Evolutionary conservation across 2,329 filamentous ascomycete genomes (phyloP), one percentile per base, ranked within the genome.

Genomic region (Colletotrichum sp.): DNA sequence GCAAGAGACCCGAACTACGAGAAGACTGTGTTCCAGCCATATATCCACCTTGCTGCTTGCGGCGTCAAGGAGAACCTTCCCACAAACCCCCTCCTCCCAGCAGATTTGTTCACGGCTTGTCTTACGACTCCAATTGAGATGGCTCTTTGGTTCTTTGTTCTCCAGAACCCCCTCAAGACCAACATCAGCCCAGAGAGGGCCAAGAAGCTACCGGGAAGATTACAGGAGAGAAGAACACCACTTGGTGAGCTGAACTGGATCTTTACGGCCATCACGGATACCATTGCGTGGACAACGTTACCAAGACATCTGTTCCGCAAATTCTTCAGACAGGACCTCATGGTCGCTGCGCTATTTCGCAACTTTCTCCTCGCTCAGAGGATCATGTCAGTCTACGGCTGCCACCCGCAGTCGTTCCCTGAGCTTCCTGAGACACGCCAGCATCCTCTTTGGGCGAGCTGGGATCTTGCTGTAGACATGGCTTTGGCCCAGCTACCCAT

Each of bases 171-270:
- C 2, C 84, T 92, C 34, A 89, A 90, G 78, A 90, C 88, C 5
- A 90, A 90, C 54, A 86, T 98, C 70, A 93, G 91, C 3, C 91
- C 96, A 6, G 94, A 97, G 74, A 91, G 96, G 78, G 96, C 96
- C 55, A 94, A 95, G 82, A 94, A 95, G 79, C 93, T 99, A 21
- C 96, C 96, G 4, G 97, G 97, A 38, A 93, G 95, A 75, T 90
- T 98, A 55, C 96, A 98, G 80, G 97, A 99, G 84, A 91, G 97
- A 74, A 90, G 97, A 80, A 98, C 97, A 64, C 97, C 97, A 11
- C 89, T 99, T 38, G 97, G 97, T 75, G 97, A 99, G 84, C 87
- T 99, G 16, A 99, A 99, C 80, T 99, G 97, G 97, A 99, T 99
- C 43, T 98, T 99, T 81, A 99, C 97, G 1, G 97, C 97, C 69